phyloP scores from a whole-genome alignment of 176 grass and related monocot species.

The Carex myosuroides region DNA sequence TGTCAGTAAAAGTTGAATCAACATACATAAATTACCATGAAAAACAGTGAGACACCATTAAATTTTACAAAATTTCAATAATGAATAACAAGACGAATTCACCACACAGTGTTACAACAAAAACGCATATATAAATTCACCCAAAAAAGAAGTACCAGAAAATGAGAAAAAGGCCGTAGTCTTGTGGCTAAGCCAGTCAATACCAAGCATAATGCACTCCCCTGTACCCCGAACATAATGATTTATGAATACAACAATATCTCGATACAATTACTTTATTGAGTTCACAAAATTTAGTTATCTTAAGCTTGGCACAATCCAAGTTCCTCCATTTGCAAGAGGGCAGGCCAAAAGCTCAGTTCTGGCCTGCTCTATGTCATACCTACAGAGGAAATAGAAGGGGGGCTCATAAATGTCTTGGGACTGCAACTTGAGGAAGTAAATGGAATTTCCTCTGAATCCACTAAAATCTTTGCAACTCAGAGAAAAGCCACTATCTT shows the following conservation, averaged over 20 bases:
- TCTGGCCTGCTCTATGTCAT: constrained; percentile 13
- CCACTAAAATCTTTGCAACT: not conserved
- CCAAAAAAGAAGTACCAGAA: not conserved
- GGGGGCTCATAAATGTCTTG: not conserved
- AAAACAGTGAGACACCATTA: no score
- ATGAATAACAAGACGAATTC: not conserved
- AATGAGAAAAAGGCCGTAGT: not conserved
- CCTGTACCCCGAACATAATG: not conserved
- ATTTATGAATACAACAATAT: not conserved
- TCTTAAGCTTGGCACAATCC: constrained; percentile 21
- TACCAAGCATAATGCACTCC: not conserved
- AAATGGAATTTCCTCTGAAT: not conserved
- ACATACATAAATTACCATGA: no score
- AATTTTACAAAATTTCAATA: not conserved
- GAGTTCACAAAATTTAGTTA: not conserved
- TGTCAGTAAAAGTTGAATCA: no score
- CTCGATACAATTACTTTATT: not conserved
- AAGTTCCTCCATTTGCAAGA: constrained; percentile 18
- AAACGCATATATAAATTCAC: not conserved
- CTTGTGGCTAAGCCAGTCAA: not conserved
- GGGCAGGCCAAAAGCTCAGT: not conserved
- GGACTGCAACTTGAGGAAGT: not conserved
- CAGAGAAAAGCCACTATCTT: constrained; percentile 6
- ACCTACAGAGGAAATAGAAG: constrained; percentile 7
- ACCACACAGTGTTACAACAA: not conserved